phyloP scores from a whole-genome alignment of 148 eudicot genomes.

The Bassia scoparia region DNA sequence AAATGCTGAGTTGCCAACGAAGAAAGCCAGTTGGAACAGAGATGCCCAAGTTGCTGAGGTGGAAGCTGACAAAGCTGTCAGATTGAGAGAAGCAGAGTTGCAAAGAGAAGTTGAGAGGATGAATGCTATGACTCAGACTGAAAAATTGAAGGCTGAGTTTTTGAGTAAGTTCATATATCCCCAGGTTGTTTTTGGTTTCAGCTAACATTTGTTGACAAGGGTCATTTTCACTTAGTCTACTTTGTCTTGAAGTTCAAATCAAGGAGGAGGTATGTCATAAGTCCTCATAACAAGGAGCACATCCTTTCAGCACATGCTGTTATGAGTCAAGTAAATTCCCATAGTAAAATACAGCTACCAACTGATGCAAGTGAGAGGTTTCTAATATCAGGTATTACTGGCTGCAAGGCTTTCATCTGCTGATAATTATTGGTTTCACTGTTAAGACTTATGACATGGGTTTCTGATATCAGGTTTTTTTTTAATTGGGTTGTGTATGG shows the following conservation, averaged over 20 bases:
- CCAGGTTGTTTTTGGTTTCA: too few species aligned
- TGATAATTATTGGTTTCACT: not conserved
- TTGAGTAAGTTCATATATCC: too few species aligned
- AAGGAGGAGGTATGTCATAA: too few species aligned
- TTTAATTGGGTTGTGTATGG: too few species aligned
- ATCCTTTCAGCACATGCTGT: too few species aligned
- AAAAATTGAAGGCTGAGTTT: conserved; percentile 48
- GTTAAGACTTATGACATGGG: not conserved
- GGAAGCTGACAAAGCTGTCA: conserved; percentile 46
- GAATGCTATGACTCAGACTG: conserved; percentile 50
- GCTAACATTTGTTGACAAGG: too few species aligned
- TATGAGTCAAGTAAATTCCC: conserved; percentile 74
- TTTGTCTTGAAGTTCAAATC: too few species aligned
- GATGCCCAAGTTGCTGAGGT: conserved; percentile 47
- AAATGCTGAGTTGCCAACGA: conserved; percentile 33
- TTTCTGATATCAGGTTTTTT: too few species aligned
- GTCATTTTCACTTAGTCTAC: too few species aligned
- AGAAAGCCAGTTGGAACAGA: conserved; percentile 44
- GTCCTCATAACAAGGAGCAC: too few species aligned
- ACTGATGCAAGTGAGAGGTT: conserved; percentile 64
- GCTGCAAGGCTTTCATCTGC: not conserved
- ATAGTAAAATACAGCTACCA: conserved; percentile 66
- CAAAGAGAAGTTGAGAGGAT: conserved; percentile 46
- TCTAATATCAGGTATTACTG: conserved; percentile 63
- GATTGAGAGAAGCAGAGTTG: conserved; percentile 45